Base-by-base conservation (phyloP, 441 rosid species). In the Omphalea diandra region DNA sequence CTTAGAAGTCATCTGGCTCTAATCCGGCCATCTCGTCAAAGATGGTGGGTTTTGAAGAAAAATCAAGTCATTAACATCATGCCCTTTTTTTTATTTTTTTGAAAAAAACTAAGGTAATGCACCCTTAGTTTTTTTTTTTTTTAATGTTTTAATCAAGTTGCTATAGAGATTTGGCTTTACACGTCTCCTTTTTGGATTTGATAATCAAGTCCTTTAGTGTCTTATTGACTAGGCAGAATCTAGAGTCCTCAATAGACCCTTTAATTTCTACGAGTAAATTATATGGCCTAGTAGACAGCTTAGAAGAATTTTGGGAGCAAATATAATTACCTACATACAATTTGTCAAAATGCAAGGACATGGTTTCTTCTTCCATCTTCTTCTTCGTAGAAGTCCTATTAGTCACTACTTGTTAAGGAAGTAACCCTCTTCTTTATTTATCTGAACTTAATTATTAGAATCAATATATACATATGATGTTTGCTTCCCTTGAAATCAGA, bases 181-280 rank as follows among this genome's bases (percentile, higher is more conserved):
- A 54, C 27, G 53, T 68, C 63, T 53, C 62, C 40, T n/a, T 22
- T 38, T 33, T 32, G 35, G 12, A 35, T 67, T 7, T 4, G 5
- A 24, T 52, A 29, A 8, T 3, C 15, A 47, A 57, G 31, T 20
- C 35, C 20, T 26, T 41, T 17, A 54, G 24, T 27, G 67, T 61
- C 73, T 69, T 49, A 18, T 26, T 33, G 36, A 24, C 36, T 61
- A 62, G 74, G 68, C 3, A 62, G 67, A 62, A 70, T 70, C 62
- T 70, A 60, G 73, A 3, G 20, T 35, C 35, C 29, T 59, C 6
- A 47, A 1, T 49, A 61, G 22, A 35, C 49, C 18, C 26, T 8
- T 40, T 33, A 69, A 4, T 69, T 57, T 68, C 22, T 12, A 7
- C 2, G 15, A 3, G 27, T 52, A 43, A 4, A 10, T 7, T 57